Evolutionary conservation across 768 basidiomycete genomes (phyloP).

Genomic region (Holtermannia corniformis): DNA sequence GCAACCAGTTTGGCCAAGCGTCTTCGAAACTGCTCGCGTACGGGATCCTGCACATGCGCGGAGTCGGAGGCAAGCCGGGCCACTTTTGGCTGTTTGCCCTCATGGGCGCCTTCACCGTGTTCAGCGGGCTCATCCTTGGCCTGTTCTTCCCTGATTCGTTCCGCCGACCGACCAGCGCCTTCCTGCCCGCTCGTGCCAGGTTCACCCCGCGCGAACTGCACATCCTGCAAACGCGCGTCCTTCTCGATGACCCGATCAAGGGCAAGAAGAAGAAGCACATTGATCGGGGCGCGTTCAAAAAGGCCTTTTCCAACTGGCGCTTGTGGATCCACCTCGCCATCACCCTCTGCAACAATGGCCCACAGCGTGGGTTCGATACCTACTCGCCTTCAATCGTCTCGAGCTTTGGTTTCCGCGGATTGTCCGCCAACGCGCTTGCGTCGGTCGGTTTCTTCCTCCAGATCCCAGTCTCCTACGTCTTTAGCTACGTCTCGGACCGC

Average conservation of each 20-base stretch:
- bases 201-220: conserved; percentile 19
- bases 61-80: background rate
- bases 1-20: background rate
- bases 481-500: conserved; percentile 7
- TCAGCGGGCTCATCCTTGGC: conserved; percentile 10
- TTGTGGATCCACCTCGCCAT: conserved; percentile 10
- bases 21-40: background rate
- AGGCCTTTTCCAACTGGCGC: conserved; percentile 2
- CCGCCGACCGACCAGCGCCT: conserved; percentile 2
- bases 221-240: conserved; percentile 13
- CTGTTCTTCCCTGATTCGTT: conserved; percentile 16
- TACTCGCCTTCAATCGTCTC: conserved; percentile 12
- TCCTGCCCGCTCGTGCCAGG: conserved; percentile 6
- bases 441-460: conserved; percentile 13
- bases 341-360: conserved; percentile 1
- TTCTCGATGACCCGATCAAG: conserved; percentile 19
- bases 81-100: conserved; percentile 5
- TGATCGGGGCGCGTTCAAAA: background rate
- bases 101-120: conserved; percentile 11
- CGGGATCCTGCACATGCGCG: conserved; percentile 11
- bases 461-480: conserved; percentile 8
- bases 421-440: conserved; percentile 15
- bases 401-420: conserved; percentile 10
- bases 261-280: conserved; percentile 7
- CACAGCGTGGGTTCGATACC: conserved; percentile 3